Evolutionary conservation across 805 yeast species (phyloP), one percentile per base, ranked within the genome.

Genomic region (Ogataea populi-albae): DNA sequence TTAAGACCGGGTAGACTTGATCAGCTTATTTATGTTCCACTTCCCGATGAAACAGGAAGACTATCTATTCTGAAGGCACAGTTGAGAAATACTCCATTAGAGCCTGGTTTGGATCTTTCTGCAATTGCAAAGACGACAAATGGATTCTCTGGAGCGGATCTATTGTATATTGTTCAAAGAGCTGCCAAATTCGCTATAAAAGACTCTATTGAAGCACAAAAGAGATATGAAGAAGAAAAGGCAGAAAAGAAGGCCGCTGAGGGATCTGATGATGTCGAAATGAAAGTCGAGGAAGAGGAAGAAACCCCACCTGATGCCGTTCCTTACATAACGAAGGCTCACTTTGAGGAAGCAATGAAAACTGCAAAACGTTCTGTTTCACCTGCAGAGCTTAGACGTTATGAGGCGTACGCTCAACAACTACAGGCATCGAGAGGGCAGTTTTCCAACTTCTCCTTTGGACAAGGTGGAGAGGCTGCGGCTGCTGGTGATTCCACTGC

Each of bases 81-180:
- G 76, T 80, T 93, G 61, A 86, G 98, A 73, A 93, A 93, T 71
- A 85, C 98, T 29, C 99, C 99, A 54, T 75, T 93, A 59, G 98
- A 94, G 69, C 98, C 98, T 48, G 97, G 96, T 40, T 73, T 93
- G 57, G 91, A 87, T 52, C 75, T 93, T 59, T 64, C 68, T 32
- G 88, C 89, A 60, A 88, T 93, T 62, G 94, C 98, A 41, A 85
- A 82, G 67, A 81, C 86, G 46, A 88, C 98, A n/a, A 79, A 83
- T 54, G 99, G 99, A 17, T 93, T 93, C 77, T 85, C 97, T 32
- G 99, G 99, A 82, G 99, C 99, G 37, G 99, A 93, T 73, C 78
- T 93, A 68, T 79, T 86, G 26, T 93, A 89, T 69, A 89, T 93
- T 66, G 98, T 86, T 36, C 98, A 93, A 74, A 87, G 99, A 69